These are phyloP conservation scores for Volutella citrinella DNA, from an alignment of 2,329 filamentous ascomycete species.

Conservation along the genomic window DNA sequence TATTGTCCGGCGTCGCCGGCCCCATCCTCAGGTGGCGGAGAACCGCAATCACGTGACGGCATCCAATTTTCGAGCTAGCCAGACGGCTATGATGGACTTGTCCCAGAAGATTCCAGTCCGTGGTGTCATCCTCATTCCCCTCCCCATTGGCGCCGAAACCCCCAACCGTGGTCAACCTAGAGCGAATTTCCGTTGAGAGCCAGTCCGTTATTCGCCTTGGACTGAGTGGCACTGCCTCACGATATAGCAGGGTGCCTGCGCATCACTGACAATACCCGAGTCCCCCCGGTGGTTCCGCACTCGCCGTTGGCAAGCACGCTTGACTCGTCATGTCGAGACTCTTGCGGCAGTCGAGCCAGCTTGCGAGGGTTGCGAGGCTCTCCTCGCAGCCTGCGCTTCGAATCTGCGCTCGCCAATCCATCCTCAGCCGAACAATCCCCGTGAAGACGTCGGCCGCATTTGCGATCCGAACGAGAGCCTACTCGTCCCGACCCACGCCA, in stretches of 20 bases:
- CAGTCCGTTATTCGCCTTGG: slow-evolving; percentile 6
- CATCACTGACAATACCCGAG: slow-evolving; percentile 16
- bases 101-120: slow-evolving; percentile 25
- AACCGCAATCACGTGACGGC: slow-evolving; percentile 34
- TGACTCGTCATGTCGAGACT: slow-evolving; percentile 62
- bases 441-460: slow-evolving; percentile 23
- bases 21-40: too few species aligned
- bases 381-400: slow-evolving; percentile 51
- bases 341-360: slow-evolving; percentile 63
- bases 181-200: slow-evolving; percentile 6
- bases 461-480: slow-evolving; percentile 33
- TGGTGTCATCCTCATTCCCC: slow-evolving; percentile 27
- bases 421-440: slow-evolving; percentile 28
- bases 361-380: slow-evolving; percentile 60
- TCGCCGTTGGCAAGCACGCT: too few species aligned
- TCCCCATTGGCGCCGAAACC: slow-evolving; percentile 18
- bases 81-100: slow-evolving; percentile 18
- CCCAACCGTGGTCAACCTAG: slow-evolving; percentile 14
- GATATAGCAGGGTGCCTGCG: slow-evolving; percentile 28
- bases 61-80: slow-evolving; percentile 28
- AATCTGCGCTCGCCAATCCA: slow-evolving; percentile 37
- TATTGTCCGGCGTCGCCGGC: too few species aligned
- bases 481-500: slow-evolving; percentile 37
- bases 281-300: slow-evolving; percentile 34
- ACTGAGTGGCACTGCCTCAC: slow-evolving; percentile 27